These are phyloP conservation scores for Thermothelomyces thermophilus DNA, from an alignment of 2,329 filamentous ascomycete species.

Conservation along the genomic window DNA sequence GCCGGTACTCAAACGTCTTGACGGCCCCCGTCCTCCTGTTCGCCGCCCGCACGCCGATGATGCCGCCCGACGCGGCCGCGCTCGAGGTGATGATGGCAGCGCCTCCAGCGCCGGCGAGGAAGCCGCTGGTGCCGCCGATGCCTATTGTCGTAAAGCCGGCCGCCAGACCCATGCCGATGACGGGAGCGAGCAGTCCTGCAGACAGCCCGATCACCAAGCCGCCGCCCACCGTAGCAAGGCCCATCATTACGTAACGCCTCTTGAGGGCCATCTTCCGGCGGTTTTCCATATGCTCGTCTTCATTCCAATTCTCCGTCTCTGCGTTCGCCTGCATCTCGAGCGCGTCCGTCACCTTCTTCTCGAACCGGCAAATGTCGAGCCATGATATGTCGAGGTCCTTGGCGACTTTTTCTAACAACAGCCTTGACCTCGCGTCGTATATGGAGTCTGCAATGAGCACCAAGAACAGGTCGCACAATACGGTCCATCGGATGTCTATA, in stretches of 20 bases:
- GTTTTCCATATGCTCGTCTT: conserved; percentile 85
- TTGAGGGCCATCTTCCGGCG: conserved; percentile 76
- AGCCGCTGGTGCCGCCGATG: conserved; percentile 78
- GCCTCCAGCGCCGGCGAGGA: conserved; percentile 85
- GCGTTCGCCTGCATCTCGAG: conserved; percentile 95
- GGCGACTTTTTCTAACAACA: conserved; percentile 76
- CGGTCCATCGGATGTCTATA: conserved; percentile 94
- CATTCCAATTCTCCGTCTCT: conserved; percentile 95
- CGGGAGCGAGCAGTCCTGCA: conserved; percentile 81
- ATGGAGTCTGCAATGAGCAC: conserved; percentile 92
- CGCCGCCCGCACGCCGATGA: conserved; percentile 82
- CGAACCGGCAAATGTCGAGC: conserved; percentile 93
- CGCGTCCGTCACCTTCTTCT: conserved; percentile 93
- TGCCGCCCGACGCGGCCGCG: conserved; percentile 77
- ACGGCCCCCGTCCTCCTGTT: conserved; percentile 83
- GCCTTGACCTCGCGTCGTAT: conserved; percentile 84
- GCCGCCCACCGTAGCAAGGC: conserved; percentile 89
- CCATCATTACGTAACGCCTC: conserved; percentile 88
- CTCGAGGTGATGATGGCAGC: conserved; percentile 90
- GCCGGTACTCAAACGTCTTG: conserved; percentile 93
- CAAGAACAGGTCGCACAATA: conserved; percentile 91
- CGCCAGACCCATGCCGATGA: conserved; percentile 89
- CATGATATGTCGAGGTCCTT: conserved; percentile 73
- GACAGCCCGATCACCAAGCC: conserved; percentile 92
- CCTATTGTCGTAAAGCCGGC: conserved; percentile 95